Percentiles rank a stretch among this genome's conserved stretches.
Evolutionary conservation across 176 grass and related monocot genomes (phyloP).

Genomic region (Rhipidocladum racemiflorum): DNA sequence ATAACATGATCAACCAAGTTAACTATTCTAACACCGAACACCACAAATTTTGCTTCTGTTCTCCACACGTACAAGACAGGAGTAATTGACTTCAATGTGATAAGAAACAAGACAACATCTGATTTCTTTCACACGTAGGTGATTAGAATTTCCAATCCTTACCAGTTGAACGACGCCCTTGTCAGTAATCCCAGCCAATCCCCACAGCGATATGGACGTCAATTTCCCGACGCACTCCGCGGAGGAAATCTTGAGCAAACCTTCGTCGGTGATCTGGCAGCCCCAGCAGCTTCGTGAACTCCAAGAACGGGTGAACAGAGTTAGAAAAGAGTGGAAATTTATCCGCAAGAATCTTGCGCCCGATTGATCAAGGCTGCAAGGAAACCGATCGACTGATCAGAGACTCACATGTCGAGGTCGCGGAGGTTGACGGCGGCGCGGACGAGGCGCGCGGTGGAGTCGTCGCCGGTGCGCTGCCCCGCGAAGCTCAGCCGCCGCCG

Average conservation of each 20-base stretch:
- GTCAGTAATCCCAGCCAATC: constrained; percentile 83
- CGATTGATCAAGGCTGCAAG: not conserved
- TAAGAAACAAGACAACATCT: not conserved
- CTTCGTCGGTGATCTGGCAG: constrained; percentile 73
- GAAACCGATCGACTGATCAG: not conserved
- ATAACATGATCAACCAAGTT: not conserved
- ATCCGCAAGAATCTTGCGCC: not conserved
- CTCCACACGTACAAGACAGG: not conserved
- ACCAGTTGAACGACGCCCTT: constrained; percentile 83
- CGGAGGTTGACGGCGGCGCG: constrained; percentile 67
- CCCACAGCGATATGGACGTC: constrained; percentile 83
- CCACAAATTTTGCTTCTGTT: not conserved
- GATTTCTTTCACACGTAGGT: not conserved
- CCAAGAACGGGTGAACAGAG: constrained; percentile 37
- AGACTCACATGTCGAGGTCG: constrained; percentile 83
- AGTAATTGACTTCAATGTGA: not conserved
- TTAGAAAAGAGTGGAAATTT: not conserved
- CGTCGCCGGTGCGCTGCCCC: constrained; percentile 76
- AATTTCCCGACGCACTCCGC: constrained; percentile 66
- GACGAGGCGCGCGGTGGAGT: constrained; percentile 68
- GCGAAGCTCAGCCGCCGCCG: constrained; percentile 67
- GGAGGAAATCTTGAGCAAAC: constrained; percentile 65
- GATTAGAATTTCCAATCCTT: not conserved
- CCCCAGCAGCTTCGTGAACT: constrained; percentile 93
- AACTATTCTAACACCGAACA: not conserved